A percentile compares a stretch with the other conserved stretches of the same genome.
Evolutionary conservation across 352 stramenopile species (phyloP).

Genomic region (Pythium folliculosum): DNA sequence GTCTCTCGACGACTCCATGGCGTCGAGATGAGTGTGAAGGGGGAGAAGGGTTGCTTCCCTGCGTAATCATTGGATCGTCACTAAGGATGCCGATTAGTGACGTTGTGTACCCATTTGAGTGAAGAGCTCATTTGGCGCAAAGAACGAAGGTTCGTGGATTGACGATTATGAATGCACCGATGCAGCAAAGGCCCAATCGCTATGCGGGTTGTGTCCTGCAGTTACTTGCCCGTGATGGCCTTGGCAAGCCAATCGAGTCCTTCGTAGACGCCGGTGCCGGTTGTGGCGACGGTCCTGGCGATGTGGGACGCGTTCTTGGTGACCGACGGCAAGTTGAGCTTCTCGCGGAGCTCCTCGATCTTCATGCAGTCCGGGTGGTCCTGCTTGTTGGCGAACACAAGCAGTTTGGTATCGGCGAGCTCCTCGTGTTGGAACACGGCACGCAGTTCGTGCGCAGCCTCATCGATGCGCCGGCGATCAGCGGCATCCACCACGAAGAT

Average conservation of each 20-base stretch:
- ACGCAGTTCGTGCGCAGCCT: slow-evolving; percentile 32
- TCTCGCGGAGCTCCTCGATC: slow-evolving; percentile 27
- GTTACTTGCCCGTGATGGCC: slow-evolving; percentile 2
- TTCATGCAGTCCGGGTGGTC: slow-evolving; percentile 33
- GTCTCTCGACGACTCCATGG: not conserved
- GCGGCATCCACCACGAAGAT: slow-evolving; percentile 71
- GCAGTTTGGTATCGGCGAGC: slow-evolving; percentile 26
- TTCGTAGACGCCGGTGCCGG: slow-evolving; percentile 18
- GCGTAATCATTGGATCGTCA: not conserved
- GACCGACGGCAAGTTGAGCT: slow-evolving; percentile 9
- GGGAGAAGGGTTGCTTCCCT: not conserved
- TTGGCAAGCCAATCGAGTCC: slow-evolving; percentile 25
- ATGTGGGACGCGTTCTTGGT: slow-evolving; percentile 4
- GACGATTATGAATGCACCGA: no score
- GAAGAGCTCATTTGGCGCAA: no score
- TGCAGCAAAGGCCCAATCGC: no score
- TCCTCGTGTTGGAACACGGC: slow-evolving; percentile 41
- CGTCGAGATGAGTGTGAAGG: not conserved
- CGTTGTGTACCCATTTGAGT: not conserved
- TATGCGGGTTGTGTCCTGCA: not conserved
- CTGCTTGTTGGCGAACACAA: slow-evolving; percentile 56
- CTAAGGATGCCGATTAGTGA: not conserved
- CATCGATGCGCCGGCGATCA: slow-evolving; percentile 35
- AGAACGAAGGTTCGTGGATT: no score
- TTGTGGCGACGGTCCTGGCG: not conserved